Conservation (phyloP, 2,329 filamentous ascomycete species). For the Metarhizium guizhouense region DNA sequence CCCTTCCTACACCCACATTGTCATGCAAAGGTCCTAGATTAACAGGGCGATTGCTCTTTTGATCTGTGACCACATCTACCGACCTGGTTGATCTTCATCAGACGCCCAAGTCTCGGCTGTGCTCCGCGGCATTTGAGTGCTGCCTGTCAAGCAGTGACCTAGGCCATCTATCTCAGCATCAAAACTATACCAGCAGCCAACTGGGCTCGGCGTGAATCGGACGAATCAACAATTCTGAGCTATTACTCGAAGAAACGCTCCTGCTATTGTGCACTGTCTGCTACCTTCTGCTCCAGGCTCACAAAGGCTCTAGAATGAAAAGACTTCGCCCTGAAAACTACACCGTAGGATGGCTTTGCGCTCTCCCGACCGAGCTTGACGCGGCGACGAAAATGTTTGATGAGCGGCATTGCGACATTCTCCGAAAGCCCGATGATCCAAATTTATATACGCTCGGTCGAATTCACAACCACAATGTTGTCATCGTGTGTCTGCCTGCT, state of each 20-base stretch:
- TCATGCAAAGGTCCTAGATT: too few species aligned
- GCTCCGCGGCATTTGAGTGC: too few species aligned
- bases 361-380: not conserved
- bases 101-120: too few species aligned
- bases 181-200: too few species aligned
- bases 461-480: conserved; percentile 20
- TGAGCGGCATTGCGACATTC: not conserved
- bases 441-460: conserved; percentile 16
- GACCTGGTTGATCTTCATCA: too few species aligned
- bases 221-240: too few species aligned
- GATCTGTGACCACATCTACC: too few species aligned
- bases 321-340: conserved; percentile 1
- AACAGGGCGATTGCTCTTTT: too few species aligned
- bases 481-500: conserved; percentile 21
- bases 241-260: not conserved
- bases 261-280: not conserved
- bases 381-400: not conserved
- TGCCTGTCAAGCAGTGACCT: too few species aligned
- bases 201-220: too few species aligned
- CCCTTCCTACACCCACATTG: too few species aligned
- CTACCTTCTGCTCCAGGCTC: not conserved
- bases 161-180: too few species aligned
- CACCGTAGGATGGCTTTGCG: not conserved
- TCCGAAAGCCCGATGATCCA: not conserved
- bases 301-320: not conserved